These are phyloP conservation scores for Suillus placidus DNA, from an alignment of 768 basidiomycete species.

Conservation along the genomic window DNA sequence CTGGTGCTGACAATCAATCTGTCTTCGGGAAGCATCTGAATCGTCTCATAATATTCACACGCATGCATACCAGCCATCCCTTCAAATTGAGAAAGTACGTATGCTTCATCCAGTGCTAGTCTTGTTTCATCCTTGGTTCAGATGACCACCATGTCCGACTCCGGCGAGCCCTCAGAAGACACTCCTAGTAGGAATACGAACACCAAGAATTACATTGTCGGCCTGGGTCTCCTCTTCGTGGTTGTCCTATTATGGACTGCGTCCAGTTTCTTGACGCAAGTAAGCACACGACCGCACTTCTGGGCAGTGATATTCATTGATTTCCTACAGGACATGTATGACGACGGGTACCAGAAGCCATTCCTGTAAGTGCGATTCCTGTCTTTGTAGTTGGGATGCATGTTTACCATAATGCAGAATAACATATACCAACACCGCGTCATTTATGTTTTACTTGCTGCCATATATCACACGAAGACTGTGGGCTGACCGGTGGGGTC, in stretches of 20 bases:
- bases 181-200: constrained; percentile 11
- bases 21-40: not conserved
- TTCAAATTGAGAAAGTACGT: not conserved
- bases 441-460: constrained; percentile 84
- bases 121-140: constrained; percentile 3
- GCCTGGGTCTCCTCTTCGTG: constrained; percentile 67
- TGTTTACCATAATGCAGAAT: constrained; percentile 48
- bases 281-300: constrained; percentile 24
- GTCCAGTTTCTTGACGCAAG: constrained; percentile 88
- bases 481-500: constrained; percentile 11
- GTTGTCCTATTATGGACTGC: constrained; percentile 89
- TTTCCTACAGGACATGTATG: constrained; percentile 47
- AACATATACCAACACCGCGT: constrained; percentile 89
- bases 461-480: constrained; percentile 51
- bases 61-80: not conserved
- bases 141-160: constrained; percentile 23
- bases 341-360: constrained; percentile 83
- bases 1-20: not conserved
- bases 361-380: constrained; percentile 59
- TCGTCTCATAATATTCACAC: not conserved
- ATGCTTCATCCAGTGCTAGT: not conserved
- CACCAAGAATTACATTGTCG: constrained; percentile 49
- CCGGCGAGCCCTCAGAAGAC: constrained; percentile 17
- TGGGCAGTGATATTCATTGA: constrained; percentile 10
- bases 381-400: constrained; percentile 4